Conservation (phyloP, 495 filamentous ascomycete species). For the Arthonia radiata region DNA sequence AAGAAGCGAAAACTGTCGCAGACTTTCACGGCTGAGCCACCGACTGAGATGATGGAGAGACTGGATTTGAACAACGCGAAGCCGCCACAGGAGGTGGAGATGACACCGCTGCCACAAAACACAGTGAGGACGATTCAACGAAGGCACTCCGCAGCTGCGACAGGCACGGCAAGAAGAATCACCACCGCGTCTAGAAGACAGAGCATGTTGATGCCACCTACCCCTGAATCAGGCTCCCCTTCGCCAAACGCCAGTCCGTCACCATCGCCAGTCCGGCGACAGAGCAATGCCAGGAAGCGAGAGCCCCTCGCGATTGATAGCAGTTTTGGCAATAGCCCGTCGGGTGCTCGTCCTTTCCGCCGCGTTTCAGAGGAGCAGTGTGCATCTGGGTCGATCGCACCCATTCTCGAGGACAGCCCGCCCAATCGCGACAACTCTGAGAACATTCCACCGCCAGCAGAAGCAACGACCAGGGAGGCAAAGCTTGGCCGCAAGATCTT, state of each 20-base stretch:
- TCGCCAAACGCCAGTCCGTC: no score
- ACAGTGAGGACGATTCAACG: no score
- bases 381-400: background rate
- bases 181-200: no score
- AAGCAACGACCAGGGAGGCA: slow-evolving; percentile 49
- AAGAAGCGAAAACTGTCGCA: slow-evolving; percentile 8
- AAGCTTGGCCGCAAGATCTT: slow-evolving; percentile 56
- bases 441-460: slow-evolving; percentile 9
- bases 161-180: no score
- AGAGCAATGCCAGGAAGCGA: no score
- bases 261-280: no score
- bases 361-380: slow-evolving; percentile 43
- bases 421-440: slow-evolving; percentile 5
- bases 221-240: no score
- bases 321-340: slow-evolving; percentile 73
- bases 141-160: no score
- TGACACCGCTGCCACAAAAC: no score
- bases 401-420: slow-evolving; percentile 4
- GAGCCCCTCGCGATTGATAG: slow-evolving; percentile 62
- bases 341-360: slow-evolving; percentile 72
- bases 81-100: no score
- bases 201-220: no score
- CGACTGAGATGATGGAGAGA: slow-evolving; percentile 11
- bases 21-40: slow-evolving; percentile 7
- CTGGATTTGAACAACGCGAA: slow-evolving; percentile 1